Evolutionary conservation across 768 basidiomycete species (phyloP), one percentile per base, ranked within the genome.

Genomic region (Chalciporus piperatus): DNA sequence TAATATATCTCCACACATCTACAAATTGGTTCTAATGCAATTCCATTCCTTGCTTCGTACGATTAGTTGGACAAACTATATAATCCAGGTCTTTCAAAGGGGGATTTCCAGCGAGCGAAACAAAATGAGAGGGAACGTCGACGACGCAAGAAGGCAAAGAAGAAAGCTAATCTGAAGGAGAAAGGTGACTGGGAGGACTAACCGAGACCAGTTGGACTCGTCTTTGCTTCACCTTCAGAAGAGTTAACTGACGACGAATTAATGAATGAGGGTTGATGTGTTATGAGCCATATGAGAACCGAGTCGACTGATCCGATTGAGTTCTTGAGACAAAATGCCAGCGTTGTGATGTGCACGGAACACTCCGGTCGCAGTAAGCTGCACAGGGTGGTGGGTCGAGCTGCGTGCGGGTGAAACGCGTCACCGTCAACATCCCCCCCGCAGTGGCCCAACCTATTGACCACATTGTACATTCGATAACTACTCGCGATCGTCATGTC

Each of bases 11-110:
- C 50, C 54, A 35, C 19, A 42, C 42, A 33, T 48, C 43, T 38
- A 41, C 20, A 17, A 45, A 37, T 39, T 42, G 44, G 45, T 51
- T 42, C 65, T 66, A 51, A 66, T 65, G 35, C 55, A 40, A 46
- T 6, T 28, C 23, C 42, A 45, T 39, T 45, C 44, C 37, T 45
- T 45, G 17, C 45, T 50, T 48, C 20, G 45, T 47, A 17, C 40
- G 1, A 52, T 52, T 56, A 94, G 90, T 70, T 92, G 63, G 89
- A 93, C 64, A 73, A 80, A 56, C 52, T 85, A 17, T 63, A 72
- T 47, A 92, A 93, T 63, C 90, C 91, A 4, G 91, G 90, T 3
- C 66, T 89, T 20, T 89, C 88, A 3, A 89, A 83, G 62, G 75
- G 76, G 55, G 82, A 87, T 16, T 66, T 93, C 54, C 73, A 74